Conservation (phyloP, 2,329 filamentous ascomycete genomes). For the Thielaviopsis ethacetica region DNA sequence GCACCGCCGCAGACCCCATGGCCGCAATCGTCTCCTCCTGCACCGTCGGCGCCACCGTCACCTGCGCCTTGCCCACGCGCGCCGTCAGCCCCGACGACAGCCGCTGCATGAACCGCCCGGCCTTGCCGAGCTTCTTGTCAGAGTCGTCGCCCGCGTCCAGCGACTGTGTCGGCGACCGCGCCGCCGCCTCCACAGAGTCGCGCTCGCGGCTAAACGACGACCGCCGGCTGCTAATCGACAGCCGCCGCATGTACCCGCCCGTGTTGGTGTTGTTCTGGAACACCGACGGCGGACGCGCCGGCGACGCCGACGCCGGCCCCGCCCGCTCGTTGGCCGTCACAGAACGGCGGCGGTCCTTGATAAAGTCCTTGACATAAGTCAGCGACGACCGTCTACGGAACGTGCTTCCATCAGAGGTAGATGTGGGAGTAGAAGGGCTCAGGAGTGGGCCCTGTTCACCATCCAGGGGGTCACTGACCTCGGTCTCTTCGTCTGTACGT, state of each 20-base stretch:
- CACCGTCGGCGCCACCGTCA: constrained; percentile 33
- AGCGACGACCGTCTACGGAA: constrained; percentile 36
- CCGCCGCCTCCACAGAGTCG: constrained; percentile 26
- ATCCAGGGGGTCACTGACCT: constrained; percentile 3
- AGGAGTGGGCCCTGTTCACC: too few species aligned
- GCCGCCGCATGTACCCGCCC: constrained; percentile 39
- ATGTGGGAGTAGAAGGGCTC: not conserved
- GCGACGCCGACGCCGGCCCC: constrained; percentile 24
- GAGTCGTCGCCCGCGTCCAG: constrained; percentile 26
- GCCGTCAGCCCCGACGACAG: constrained; percentile 35
- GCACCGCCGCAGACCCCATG: constrained; percentile 14
- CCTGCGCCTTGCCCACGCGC: constrained; percentile 26
- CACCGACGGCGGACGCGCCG: constrained; percentile 29
- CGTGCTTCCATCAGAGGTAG: not conserved
- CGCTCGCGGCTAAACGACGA: constrained; percentile 34
- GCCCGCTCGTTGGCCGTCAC: constrained; percentile 28
- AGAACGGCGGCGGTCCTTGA: constrained; percentile 41
- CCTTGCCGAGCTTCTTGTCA: constrained; percentile 34
- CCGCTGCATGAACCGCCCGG: constrained; percentile 41
- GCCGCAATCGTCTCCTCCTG: constrained; percentile 27
- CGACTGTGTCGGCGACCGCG: constrained; percentile 12
- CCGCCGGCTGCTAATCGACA: constrained; percentile 46
- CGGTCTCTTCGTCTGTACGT: constrained; percentile 17
- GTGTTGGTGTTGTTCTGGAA: constrained; percentile 22
- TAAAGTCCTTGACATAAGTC: constrained; percentile 42